These are phyloP conservation scores for Xylaria bambusicola DNA, from an alignment of 495 filamentous ascomycete species.

Conservation along the genomic window DNA sequence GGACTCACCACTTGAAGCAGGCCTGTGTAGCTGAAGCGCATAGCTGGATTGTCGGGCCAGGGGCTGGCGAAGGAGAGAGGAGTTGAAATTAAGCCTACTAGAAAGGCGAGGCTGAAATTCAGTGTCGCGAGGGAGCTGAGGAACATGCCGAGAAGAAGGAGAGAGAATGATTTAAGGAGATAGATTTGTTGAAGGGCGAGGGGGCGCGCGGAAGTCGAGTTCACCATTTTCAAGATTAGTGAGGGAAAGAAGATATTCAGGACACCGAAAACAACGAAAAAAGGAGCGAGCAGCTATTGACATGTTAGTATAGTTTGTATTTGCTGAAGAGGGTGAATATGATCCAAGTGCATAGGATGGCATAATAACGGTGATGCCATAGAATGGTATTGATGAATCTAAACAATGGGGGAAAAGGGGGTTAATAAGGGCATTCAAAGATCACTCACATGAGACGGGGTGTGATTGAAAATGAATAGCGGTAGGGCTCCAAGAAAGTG, in stretches of 20 bases:
- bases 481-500: constrained; percentile 83
- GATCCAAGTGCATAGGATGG: no score
- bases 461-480: constrained; percentile 83
- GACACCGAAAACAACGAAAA: constrained; percentile 60
- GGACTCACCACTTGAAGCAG: constrained; percentile 66
- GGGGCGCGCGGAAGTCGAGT: constrained; percentile 25
- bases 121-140: constrained; percentile 91
- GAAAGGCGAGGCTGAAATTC: constrained; percentile 90
- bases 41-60: constrained; percentile 36
- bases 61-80: constrained; percentile 74
- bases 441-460: constrained; percentile 60
- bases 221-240: constrained; percentile 55
- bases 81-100: constrained; percentile 74
- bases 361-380: no score
- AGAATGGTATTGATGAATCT: no score
- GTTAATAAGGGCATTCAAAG: constrained; percentile 2
- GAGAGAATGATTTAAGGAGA: constrained; percentile 86
- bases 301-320: constrained; percentile 26
- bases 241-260: constrained; percentile 62
- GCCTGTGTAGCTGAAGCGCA: constrained; percentile 26
- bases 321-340: no score
- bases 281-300: constrained; percentile 56
- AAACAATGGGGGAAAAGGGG: neutral
- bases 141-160: constrained; percentile 86
- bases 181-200: constrained; percentile 70